phyloP scores from a whole-genome alignment of 495 filamentous ascomycete genomes.

The Aspergillus diversus region DNA sequence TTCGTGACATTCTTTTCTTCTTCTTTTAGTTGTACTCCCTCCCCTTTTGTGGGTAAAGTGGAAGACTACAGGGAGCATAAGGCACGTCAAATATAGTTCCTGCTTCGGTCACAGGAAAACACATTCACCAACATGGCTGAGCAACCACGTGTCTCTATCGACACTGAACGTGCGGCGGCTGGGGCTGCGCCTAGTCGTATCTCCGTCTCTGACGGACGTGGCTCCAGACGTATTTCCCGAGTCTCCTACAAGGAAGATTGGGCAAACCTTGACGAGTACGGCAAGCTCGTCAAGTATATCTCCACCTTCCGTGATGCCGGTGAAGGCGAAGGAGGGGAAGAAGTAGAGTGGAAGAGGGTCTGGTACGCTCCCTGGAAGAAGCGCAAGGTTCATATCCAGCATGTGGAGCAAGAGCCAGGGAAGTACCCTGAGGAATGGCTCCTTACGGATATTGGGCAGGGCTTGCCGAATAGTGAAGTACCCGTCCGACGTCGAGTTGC shows the following conservation, averaged over 20 bases:
- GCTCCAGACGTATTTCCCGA: slow-evolving; percentile 42
- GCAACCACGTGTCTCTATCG: slow-evolving; percentile 18
- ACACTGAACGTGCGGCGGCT: slow-evolving; percentile 22
- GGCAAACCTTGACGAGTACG: slow-evolving; percentile 52
- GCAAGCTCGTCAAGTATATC: slow-evolving; percentile 64
- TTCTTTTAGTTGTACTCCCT: slow-evolving; percentile 3
- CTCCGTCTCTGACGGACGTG: slow-evolving; percentile 22
- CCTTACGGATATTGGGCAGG: slow-evolving; percentile 66
- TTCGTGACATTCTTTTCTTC: slow-evolving; percentile 8
- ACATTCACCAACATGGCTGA: slow-evolving; percentile 28
- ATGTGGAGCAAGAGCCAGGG: slow-evolving; percentile 35
- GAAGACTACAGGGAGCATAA: slow-evolving; percentile 2
- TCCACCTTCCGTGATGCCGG: slow-evolving; percentile 62
- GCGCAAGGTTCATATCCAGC: slow-evolving; percentile 52
- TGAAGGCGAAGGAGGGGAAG: slow-evolving; percentile 28
- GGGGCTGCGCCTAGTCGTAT: slow-evolving; percentile 15
- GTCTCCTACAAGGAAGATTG: slow-evolving; percentile 44
- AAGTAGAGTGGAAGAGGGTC: slow-evolving; percentile 40
- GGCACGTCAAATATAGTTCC: slow-evolving; percentile 11
- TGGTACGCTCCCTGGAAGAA: slow-evolving; percentile 64
- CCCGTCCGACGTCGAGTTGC: slow-evolving; percentile 60
- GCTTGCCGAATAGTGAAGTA: slow-evolving; percentile 58
- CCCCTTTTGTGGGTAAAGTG: slow-evolving; percentile 1
- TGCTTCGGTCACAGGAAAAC: slow-evolving; percentile 14
- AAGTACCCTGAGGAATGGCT: slow-evolving; percentile 72